phyloP scores from a whole-genome alignment of 2,329 filamentous ascomycete species.

The Cercospora citrullina region DNA sequence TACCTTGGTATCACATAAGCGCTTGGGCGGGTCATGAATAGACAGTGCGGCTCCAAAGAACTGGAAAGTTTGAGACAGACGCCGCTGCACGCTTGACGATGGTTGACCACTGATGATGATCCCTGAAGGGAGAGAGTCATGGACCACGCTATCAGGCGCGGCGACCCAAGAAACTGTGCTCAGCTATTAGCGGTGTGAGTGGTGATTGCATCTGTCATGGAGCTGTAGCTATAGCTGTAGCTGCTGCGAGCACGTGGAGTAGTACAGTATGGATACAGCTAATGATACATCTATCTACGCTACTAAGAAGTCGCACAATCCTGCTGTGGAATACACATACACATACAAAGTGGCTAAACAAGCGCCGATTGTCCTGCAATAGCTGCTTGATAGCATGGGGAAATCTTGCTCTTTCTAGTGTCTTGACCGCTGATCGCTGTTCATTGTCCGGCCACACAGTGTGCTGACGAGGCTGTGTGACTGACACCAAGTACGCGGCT shows the following conservation, averaged over 20 bases:
- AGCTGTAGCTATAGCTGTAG: neutral
- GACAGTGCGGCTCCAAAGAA: neutral
- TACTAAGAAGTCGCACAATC: neutral
- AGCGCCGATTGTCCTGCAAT: neutral
- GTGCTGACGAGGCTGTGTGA: neutral
- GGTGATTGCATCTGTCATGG: neutral
- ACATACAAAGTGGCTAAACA: neutral
- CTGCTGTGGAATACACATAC: neutral
- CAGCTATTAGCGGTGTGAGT: neutral
- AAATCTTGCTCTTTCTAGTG: neutral
- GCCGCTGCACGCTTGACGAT: neutral
- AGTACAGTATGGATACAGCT: slow-evolving; percentile 6
- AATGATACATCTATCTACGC: neutral
- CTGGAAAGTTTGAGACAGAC: slow-evolving; percentile 6
- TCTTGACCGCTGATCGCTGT: neutral
- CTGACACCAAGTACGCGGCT: neutral
- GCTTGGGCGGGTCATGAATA: neutral
- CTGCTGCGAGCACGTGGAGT: neutral
- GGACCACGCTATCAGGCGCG: neutral
- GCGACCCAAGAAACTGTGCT: neutral
- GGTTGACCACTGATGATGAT: neutral
- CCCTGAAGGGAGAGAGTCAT: neutral
- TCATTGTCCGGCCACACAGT: neutral
- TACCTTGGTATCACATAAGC: neutral
- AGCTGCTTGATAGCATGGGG: neutral